Conservation (phyloP, 495 filamentous ascomycete species). For the Bryoglossum gracile region DNA sequence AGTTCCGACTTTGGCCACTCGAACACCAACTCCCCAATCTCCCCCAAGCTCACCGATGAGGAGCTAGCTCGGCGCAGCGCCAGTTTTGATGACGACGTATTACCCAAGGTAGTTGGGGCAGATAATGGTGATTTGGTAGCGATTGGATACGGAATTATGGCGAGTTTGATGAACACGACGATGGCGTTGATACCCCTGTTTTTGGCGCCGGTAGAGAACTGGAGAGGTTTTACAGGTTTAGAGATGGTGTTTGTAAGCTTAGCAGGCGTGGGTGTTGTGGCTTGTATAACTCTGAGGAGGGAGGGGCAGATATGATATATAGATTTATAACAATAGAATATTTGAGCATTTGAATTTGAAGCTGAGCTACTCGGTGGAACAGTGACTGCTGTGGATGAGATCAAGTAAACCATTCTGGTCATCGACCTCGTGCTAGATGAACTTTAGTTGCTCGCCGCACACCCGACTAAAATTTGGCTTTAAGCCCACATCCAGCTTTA, state of each 20-base stretch:
- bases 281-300: neutral
- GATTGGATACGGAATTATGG: slow-evolving; percentile 3
- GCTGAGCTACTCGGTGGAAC: no score
- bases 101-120: neutral
- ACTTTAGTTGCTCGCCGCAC: no score
- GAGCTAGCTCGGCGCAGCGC: neutral
- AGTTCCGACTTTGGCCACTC: neutral
- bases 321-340: neutral
- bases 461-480: no score
- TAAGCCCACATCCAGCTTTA: no score
- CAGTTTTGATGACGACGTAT: neutral
- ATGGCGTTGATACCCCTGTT: neutral
- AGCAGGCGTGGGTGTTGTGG: neutral
- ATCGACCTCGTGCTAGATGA: no score
- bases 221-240: neutral
- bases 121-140: slow-evolving; percentile 1
- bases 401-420: no score
- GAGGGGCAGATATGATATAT: neutral
- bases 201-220: neutral
- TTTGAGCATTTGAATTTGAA: no score
- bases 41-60: neutral
- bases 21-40: no score
- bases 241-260: slow-evolving; percentile 7
- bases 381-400: no score
- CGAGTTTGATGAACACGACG: neutral